A percentile compares a stretch with the other conserved stretches of the same genome.
These are phyloP conservation scores for Schizosaccharomyces lindneri DNA, from an alignment of 805 yeast genomes.

Conservation along the genomic window DNA sequence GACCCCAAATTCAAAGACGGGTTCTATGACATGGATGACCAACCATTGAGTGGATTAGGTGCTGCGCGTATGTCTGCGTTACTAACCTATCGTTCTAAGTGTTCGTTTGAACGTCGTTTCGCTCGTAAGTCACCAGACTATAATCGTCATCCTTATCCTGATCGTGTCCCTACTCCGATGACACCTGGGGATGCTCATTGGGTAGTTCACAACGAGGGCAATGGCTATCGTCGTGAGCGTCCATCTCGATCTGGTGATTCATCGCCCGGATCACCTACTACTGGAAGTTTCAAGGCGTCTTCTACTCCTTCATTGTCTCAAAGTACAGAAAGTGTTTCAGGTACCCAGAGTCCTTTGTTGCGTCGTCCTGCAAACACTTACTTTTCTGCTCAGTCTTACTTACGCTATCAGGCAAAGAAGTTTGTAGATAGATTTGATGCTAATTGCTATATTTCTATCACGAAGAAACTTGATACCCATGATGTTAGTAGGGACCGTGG, in stretches of 20 bases:
- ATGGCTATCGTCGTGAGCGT: constrained; percentile 13
- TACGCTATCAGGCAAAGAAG: constrained; percentile 83
- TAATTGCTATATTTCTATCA: constrained; percentile 81
- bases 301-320: constrained; percentile 5
- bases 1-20: constrained; percentile 90
- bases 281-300: neutral
- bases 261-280: neutral
- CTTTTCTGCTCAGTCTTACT: constrained; percentile 85
- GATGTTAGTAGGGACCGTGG: constrained; percentile 62
- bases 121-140: constrained; percentile 57
- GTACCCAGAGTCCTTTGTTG: constrained; percentile 5
- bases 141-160: constrained; percentile 14
- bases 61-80: constrained; percentile 97
- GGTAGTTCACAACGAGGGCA: constrained; percentile 76
- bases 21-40: constrained; percentile 45
- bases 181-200: constrained; percentile 27
- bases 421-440: constrained; percentile 83
- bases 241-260: constrained; percentile 6
- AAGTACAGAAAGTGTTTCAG: constrained; percentile 5
- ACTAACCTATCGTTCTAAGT: constrained; percentile 73
- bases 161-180: constrained; percentile 9
- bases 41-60: constrained; percentile 65
- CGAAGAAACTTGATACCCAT: constrained; percentile 84
- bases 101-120: constrained; percentile 72
- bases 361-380: constrained; percentile 22